phyloP scores from a whole-genome alignment of 306 rosid genomes.

The Crataegus laevigata region DNA sequence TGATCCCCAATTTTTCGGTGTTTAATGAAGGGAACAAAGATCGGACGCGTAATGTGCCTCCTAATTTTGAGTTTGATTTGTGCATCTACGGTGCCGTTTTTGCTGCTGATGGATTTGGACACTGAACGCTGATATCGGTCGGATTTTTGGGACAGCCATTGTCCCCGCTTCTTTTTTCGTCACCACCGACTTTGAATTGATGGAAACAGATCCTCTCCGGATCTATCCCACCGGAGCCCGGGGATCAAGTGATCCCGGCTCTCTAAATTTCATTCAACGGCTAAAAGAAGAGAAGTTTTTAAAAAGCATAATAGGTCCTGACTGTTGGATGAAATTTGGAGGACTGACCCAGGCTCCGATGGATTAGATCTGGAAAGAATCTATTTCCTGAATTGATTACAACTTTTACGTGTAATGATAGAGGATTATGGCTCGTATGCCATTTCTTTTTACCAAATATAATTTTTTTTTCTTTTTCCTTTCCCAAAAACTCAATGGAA shows the following conservation, averaged over 20 bases:
- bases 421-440: neutral
- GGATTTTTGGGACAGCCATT: neutral
- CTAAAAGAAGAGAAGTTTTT: too few relatives aligned
- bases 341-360: too few relatives aligned
- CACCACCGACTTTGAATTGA: neutral
- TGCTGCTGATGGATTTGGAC: neutral
- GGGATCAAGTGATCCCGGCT: too few relatives aligned
- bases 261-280: too few relatives aligned
- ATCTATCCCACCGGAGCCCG: too few relatives aligned
- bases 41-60: neutral
- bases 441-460: neutral
- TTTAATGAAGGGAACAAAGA: neutral
- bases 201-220: too few relatives aligned
- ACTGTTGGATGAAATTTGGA: too few relatives aligned
- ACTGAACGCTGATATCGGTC: neutral
- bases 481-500: neutral
- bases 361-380: too few relatives aligned
- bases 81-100: neutral
- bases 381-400: neutral
- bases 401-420: neutral
- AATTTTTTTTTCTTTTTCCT: neutral
- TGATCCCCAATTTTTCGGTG: neutral
- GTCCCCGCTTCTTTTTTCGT: too few relatives aligned
- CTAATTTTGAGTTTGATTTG: neutral
- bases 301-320: too few relatives aligned